phyloP scores from a whole-genome alignment of 345 rosid species.

The Brassica incana region DNA sequence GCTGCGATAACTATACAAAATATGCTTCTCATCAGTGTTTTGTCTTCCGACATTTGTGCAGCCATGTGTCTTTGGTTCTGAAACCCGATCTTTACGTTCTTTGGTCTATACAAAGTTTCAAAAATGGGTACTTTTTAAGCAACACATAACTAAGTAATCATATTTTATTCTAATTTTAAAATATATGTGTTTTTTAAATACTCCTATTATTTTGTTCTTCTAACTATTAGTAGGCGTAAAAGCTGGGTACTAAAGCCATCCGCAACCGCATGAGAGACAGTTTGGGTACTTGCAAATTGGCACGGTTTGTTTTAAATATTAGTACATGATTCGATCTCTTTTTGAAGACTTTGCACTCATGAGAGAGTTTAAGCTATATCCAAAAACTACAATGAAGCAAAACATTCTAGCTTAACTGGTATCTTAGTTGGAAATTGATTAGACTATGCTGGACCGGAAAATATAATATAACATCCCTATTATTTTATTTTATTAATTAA shows the following conservation, averaged over 20 bases:
- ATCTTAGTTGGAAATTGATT: neutral
- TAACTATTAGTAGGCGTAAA: conserved; percentile 13
- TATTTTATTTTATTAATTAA: neutral
- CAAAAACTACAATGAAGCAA: neutral
- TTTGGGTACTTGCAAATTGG: neutral
- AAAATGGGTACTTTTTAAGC: conserved; percentile 8
- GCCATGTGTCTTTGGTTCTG: neutral
- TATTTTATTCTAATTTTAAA: neutral
- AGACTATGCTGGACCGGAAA: neutral
- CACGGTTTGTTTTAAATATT: neutral
- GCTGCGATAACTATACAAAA: neutral
- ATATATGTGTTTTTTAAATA: neutral
- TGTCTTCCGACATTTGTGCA: conserved; percentile 20
- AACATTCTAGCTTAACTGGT: neutral
- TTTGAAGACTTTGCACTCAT: neutral
- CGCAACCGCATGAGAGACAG: neutral
- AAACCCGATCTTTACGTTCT: conserved; percentile 24
- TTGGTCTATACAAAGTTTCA: conserved; percentile 12
- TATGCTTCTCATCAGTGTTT: neutral
- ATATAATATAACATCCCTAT: neutral
- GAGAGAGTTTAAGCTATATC: neutral
- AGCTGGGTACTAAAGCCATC: neutral
- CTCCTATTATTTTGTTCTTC: neutral
- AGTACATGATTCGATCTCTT: neutral
- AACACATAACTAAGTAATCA: neutral